Base-by-base conservation (phyloP, 2,329 filamentous ascomycete species). In the Zymoseptoria brevis region DNA sequence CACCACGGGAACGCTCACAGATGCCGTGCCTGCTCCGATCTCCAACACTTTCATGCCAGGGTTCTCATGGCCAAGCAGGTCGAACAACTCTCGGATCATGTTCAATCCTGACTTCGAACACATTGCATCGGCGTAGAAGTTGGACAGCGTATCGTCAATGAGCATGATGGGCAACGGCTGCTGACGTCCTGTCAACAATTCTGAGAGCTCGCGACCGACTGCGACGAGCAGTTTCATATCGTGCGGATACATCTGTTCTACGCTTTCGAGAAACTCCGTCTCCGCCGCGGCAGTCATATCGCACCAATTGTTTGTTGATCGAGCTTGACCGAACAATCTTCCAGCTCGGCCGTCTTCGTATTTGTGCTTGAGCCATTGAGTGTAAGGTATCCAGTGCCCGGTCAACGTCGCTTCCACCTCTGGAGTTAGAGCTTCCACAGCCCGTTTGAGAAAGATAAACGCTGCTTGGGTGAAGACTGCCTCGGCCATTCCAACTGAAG, bases 11-110 rank as follows among this genome's bases (percentile, higher is more conserved):
- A 69, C 66, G 0, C 77, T 80, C 0, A 75, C 69, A 8, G 71
- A 72, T 3, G 76, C 78, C 1, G 76, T 77, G 0, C 79, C 78
- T 8, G 75, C 77, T 16, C 77, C 77, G n/a, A 76, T 72, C 54
- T 79, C 77, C 2, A 81, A 61, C 29, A 80, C 72, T 3, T 74
- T 73, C 54, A 77, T 68, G 8, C 71, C 70, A 0, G 78, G 77
- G 50, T 75, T 74, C 1, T 73, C 69, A 56, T 76, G 68, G 0
- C 67, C 57, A 5, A 80, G 30, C 24, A 58, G 58, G n/a, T 54
- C 26, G 53, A 54, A 35, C 22, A 41, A 11, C 1, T 50, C 45
- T n/a, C 45, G 45, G 45, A 50, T n/a, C 45, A 50, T 50, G 45
- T 50, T n/a, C 45, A 50, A 19, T n/a, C 45, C 45, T 19, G 45